These are phyloP conservation scores for Spergularia marina DNA, from an alignment of 148 eudicot genomes.

Conservation along the genomic window DNA sequence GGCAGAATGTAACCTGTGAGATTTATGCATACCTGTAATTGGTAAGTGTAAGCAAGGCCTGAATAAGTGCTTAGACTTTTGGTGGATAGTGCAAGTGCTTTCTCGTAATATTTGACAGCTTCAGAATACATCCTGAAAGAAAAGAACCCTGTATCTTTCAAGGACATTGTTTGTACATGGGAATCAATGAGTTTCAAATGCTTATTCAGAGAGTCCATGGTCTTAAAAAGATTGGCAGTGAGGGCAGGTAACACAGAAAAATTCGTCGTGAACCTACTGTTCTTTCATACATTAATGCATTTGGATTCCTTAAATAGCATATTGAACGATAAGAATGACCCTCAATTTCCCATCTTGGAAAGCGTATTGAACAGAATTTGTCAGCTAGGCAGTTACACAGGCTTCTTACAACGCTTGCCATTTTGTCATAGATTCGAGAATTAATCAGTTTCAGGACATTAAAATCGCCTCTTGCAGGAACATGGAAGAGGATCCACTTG, in stretches of 20 bases:
- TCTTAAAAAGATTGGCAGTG: neutral
- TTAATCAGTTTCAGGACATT: neutral
- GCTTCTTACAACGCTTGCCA: neutral
- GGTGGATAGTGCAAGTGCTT: slow-evolving; percentile 86
- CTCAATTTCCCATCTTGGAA: neutral
- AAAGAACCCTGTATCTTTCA: neutral
- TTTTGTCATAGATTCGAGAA: neutral
- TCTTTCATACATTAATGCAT: neutral
- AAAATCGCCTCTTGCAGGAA: neutral
- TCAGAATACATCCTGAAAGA: slow-evolving; percentile 71
- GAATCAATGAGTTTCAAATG: neutral
- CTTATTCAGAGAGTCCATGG: neutral
- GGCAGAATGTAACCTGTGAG: neutral
- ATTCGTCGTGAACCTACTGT: neutral
- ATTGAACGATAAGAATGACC: neutral
- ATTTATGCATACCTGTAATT: slow-evolving; percentile 59
- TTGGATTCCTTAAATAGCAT: neutral
- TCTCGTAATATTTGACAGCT: slow-evolving; percentile 79
- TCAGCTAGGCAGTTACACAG: too few relatives aligned
- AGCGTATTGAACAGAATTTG: too few relatives aligned
- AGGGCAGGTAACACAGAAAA: neutral
- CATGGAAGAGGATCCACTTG: neutral
- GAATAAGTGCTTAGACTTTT: slow-evolving; percentile 91
- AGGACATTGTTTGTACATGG: neutral
- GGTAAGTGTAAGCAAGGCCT: slow-evolving; percentile 97